Base-by-base conservation (phyloP, 768 basidiomycete species). In the Cyclocybe cylindracea region DNA sequence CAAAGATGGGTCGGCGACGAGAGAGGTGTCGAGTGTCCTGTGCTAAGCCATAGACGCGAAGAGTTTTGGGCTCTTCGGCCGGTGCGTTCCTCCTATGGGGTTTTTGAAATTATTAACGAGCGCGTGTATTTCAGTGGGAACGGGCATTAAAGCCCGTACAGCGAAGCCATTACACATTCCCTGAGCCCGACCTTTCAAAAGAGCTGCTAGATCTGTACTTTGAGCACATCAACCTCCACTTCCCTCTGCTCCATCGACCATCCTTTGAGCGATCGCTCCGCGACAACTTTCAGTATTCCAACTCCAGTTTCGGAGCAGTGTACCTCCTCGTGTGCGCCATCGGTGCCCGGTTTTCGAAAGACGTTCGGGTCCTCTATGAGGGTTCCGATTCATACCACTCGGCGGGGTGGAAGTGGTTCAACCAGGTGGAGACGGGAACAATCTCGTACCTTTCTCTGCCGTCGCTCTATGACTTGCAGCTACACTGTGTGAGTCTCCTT, bases 271-370 rank as follows among this genome's bases (percentile, higher is more conserved):
- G 70, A 10, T 68, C 72, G 10, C 57, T 85, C 14, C 58, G 53
- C 1, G 73, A 78, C 5, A 76, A 76, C 0, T 57, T 80, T 1
- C 82, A 89, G 58, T 61, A 72, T 10, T 64, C 56, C 1, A 74
- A 87, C 48, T 47, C 72, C 1, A 61, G 69, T 0, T 90, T 92
- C 61, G 79, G 73, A 0, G 66, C 78, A 1, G 76, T 79, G 0
- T 75, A 90, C 16, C 70, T 91, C 7, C 72, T 89, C 2, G 78
- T 91, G 0, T 89, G 87, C 61, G 89, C 91, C 0, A 70, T 82
- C 19, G 90, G 76, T 2, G 71, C 87, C 2, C 76, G 85, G 48
- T 72, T 66, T 56, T 74, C 75, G n/a, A 71, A 84, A 29, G 86
- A 91, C 59, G 75, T 72, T 1, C 72, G 85, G 8, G 79, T 84